Base-by-base conservation (phyloP, 225 moss, liverwort and hornwort species). In the Neckera pumila region DNA sequence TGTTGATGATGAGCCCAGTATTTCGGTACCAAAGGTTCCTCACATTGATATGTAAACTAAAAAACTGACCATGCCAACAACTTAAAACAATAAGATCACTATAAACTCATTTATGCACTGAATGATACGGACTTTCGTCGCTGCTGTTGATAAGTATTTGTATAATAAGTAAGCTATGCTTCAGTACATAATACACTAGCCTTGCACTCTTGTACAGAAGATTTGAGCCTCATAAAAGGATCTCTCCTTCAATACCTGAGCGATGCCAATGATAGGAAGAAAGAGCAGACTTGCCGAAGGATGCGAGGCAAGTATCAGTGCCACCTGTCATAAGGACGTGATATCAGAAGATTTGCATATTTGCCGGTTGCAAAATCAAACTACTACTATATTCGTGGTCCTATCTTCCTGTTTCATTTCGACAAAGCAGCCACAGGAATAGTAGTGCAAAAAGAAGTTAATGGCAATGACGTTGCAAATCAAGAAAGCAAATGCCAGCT, bases 201-300 rank as follows among this genome's bases (percentile, higher is more conserved):
- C 51, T 82, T 51, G 51, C n/a, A 82, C 65, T 65, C 49, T 58
- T 64, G 10, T 23, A 67, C 54, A 74, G 34, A 85, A 43, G 15
- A 73, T 59, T 56, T 21, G 43, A 69, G 26, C 47, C 53, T 71
- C 45, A 38, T 20, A 47, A 26, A 40, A 62, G 84, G 49, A 76
- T 53, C 45, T 70, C 72, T 78, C 63, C 47, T 62, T 58, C 45
- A 86, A 42, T 56, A 86, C 84, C 95, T 98, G 96, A 85, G 89
- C 93, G 79, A 94, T 80, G 43, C 95, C 96, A 86, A 98, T 78
- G 38, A 96, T 89, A 82, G 97, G 97, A 84, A 98, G 93, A 47
- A 93, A 90, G 73, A 96, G 86, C 62, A 98, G 79, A 87, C 89
- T 94, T 86, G 91, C 80, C 70, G 94, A 64, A 89, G 97, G 91